Base-by-base conservation (phyloP, 2,329 filamentous ascomycete genomes). In the Fusarium hostae region DNA sequence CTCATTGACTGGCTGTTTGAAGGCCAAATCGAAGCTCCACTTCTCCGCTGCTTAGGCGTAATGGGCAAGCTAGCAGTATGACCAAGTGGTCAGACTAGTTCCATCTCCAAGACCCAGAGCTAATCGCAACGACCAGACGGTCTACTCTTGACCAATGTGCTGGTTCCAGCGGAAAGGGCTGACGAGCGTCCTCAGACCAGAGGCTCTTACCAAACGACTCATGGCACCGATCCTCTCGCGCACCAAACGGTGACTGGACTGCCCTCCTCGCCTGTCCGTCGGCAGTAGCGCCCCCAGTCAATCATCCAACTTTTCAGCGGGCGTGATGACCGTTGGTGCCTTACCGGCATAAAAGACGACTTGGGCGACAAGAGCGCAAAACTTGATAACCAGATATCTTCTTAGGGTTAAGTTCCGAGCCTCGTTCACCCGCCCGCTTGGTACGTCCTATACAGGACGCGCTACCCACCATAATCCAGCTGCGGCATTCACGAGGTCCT, bases 391-490 rank as follows among this genome's bases (percentile, higher is more conserved):
- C 92, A 92, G 90, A 85, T 82, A 80, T 84, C 82, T 85, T 85
- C 88, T 92, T 97, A 97, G 95, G 95, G 95, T 97, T 97, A 97
- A 95, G 93, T 95, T 95, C 93, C 94, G 90, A 91, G 83, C 85
- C 83, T 85, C 85, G 86, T 89, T 91, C 88, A 87, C 88, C 83
- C 84, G 78, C 79, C 73, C 73, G 72, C 77, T 81, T 81, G 82
- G 83, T 63, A 80, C 82, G 80, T 79, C 80, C 79, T 71, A 78
- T 63, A 59, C 61, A 59, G 69, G 22, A 55, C 50, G 70, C 69
- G 32, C 35, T 70, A 66, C 41, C 76, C 81, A 78, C 78, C 79
- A 80, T 79, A 78, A 79, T 82, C 85, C 84, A 77, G 76, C 76
- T 86, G 83, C 86, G 77, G 85, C 86, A 79, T 81, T 81, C 76